Evolutionary conservation across 2,329 filamentous ascomycete genomes (phyloP).

Genomic region (Dendrostoma leiphaemia): DNA sequence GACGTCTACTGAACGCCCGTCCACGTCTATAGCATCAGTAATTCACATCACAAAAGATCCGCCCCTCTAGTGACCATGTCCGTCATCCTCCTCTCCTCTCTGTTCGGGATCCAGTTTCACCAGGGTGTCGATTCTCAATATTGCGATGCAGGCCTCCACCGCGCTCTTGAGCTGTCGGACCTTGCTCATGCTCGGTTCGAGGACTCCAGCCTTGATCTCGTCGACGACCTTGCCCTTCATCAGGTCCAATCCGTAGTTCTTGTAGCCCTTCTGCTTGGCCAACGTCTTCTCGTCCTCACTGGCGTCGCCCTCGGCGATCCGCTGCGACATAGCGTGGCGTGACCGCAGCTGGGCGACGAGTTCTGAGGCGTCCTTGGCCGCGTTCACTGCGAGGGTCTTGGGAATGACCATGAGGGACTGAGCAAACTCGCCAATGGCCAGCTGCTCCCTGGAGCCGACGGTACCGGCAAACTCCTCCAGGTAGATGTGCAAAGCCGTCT

Average conservation of each 20-base stretch:
- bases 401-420: constrained; percentile 91
- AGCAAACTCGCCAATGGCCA: constrained; percentile 96
- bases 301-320: constrained; percentile 80
- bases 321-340: constrained; percentile 90
- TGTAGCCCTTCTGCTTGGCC: constrained; percentile 94
- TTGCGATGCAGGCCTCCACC: constrained; percentile 96
- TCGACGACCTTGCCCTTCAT: constrained; percentile 87
- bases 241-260: constrained; percentile 96
- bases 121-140: constrained; percentile 98
- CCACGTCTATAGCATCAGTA: neutral
- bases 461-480: constrained; percentile 98
- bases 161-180: constrained; percentile 97
- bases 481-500: constrained; percentile 99
- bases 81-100: constrained; percentile 72
- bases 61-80: constrained; percentile 71
- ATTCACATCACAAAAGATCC: neutral
- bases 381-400: constrained; percentile 95
- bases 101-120: constrained; percentile 96
- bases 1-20: neutral
- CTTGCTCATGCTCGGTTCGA: constrained; percentile 98
- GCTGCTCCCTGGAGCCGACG: constrained; percentile 93
- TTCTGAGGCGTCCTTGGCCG: constrained; percentile 93
- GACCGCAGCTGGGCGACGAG: constrained; percentile 94
- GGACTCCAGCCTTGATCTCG: constrained; percentile 87
- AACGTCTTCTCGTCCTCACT: constrained; percentile 85